Percentiles rank a stretch among this genome's conserved stretches.
phyloP scores from a whole-genome alignment of 2,329 filamentous ascomycete genomes.

The Trichothecium roseum region DNA sequence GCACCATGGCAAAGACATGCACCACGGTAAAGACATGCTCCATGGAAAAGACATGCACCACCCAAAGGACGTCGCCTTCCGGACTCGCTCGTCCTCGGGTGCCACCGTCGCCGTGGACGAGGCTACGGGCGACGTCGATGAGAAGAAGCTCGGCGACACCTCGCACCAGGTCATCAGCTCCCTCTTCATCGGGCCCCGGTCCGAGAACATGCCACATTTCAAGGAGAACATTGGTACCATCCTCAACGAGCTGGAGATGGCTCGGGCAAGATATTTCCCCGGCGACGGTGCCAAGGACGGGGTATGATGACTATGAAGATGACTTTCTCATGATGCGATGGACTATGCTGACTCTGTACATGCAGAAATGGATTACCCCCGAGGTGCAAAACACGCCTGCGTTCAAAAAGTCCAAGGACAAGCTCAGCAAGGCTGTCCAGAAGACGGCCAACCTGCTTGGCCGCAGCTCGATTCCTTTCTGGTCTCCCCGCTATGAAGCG shows the following conservation, averaged over 20 bases:
- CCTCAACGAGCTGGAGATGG: slow-evolving; percentile 21
- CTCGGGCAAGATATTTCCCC: slow-evolving; percentile 22
- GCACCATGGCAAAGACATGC: no score
- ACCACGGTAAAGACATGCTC: no score
- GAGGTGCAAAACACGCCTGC: slow-evolving; percentile 19
- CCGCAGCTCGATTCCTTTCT: slow-evolving; percentile 33
- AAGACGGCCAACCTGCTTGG: slow-evolving; percentile 26
- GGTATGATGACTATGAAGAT: no score
- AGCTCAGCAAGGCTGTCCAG: slow-evolving; percentile 22
- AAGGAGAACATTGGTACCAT: slow-evolving; percentile 26
- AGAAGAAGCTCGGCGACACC: not conserved
- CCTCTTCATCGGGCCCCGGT: slow-evolving; percentile 32
- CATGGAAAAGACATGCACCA: no score
- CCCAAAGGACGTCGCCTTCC: no score
- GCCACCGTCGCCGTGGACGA: no score
- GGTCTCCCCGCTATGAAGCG: slow-evolving; percentile 33
- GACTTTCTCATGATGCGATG: not conserved
- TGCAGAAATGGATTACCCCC: slow-evolving; percentile 23
- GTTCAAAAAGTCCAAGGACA: slow-evolving; percentile 21
- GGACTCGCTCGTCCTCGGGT: no score
- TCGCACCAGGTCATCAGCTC: slow-evolving; percentile 23
- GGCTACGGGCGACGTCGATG: no score
- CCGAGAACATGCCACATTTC: slow-evolving; percentile 28
- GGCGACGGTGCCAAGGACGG: no score
- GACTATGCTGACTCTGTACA: not conserved